Evolutionary conservation across 192 early-diverging fungal genomes (phyloP).

Genomic region (Coemansia sp.): DNA sequence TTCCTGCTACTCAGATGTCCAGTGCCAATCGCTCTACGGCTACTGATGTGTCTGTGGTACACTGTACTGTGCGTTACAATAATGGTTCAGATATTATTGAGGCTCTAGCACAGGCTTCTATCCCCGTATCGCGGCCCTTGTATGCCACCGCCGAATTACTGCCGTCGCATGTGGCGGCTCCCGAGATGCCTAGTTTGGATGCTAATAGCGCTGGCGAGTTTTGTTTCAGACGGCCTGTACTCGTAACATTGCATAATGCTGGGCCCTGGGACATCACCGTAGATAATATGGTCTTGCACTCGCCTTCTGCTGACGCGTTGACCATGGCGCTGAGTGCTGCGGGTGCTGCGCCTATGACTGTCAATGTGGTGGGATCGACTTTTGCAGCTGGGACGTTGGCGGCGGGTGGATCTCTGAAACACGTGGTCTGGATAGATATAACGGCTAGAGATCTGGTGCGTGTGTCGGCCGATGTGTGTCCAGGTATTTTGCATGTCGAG

Average conservation of each 20-base stretch:
- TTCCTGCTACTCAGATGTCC: slow-evolving; percentile 11
- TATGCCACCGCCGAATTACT: slow-evolving; percentile 14
- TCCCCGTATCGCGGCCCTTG: slow-evolving; percentile 30
- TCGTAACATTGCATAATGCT: slow-evolving; percentile 21
- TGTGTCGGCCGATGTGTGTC: slow-evolving; percentile 16
- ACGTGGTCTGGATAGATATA: slow-evolving; percentile 44
- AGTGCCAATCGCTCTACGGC: slow-evolving; percentile 5
- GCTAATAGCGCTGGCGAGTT: slow-evolving; percentile 11
- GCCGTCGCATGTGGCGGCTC: slow-evolving; percentile 17
- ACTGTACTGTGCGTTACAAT: not conserved
- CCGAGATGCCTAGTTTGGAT: not conserved
- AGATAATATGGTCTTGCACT: slow-evolving; percentile 12
- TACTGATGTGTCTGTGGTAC: not conserved
- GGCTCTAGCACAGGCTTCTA: not conserved
- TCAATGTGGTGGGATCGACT: slow-evolving; percentile 20
- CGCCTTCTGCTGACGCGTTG: slow-evolving; percentile 8
- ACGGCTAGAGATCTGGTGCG: slow-evolving; percentile 27
- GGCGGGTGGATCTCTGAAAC: slow-evolving; percentile 11
- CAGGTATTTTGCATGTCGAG: slow-evolving; percentile 25
- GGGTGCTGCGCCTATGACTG: slow-evolving; percentile 1
- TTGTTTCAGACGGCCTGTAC: slow-evolving; percentile 38
- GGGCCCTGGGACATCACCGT: slow-evolving; percentile 33
- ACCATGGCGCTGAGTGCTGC: not conserved
- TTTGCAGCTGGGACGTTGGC: not conserved
- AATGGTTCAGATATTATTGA: not conserved